phyloP scores from a whole-genome alignment of 2,329 filamentous ascomycete genomes.

The Leptosphaerulina australis region DNA sequence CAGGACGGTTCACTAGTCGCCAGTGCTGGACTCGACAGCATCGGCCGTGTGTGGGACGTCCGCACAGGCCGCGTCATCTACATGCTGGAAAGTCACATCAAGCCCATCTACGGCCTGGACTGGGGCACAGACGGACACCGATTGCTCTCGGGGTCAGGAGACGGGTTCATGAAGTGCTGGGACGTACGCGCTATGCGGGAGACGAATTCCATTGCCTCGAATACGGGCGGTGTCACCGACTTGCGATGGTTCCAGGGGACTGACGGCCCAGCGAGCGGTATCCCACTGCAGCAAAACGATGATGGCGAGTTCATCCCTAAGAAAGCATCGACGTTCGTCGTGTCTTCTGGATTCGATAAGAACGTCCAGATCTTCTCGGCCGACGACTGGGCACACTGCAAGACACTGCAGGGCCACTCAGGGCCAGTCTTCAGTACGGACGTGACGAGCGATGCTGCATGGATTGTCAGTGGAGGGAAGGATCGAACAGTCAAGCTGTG shows the following conservation, averaged over 20 bases:
- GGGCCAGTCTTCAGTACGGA: slow-evolving; percentile 92
- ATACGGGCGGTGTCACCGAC: slow-evolving; percentile 89
- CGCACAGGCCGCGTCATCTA: slow-evolving; percentile 92
- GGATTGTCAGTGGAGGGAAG: slow-evolving; percentile 93
- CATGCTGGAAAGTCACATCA: slow-evolving; percentile 91
- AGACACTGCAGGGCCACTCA: slow-evolving; percentile 86
- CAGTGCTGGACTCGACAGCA: slow-evolving; percentile 91
- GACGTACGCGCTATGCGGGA: slow-evolving; percentile 88
- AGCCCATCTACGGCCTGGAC: slow-evolving; percentile 90
- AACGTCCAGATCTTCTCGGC: slow-evolving; percentile 95
- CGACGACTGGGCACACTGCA: slow-evolving; percentile 91
- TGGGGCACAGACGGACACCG: slow-evolving; percentile 92
- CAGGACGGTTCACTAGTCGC: slow-evolving; percentile 87
- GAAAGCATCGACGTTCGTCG: slow-evolving; percentile 89
- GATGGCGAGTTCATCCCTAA: slow-evolving; percentile 71
- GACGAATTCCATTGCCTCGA: slow-evolving; percentile 84
- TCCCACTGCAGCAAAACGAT: slow-evolving; percentile 65
- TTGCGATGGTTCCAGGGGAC: slow-evolving; percentile 90
- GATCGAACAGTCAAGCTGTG: slow-evolving; percentile 96
- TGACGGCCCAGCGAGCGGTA: slow-evolving; percentile 72
- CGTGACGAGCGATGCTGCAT: slow-evolving; percentile 81
- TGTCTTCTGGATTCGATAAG: slow-evolving; percentile 89
- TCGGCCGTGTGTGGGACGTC: slow-evolving; percentile 94
- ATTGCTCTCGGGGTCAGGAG: slow-evolving; percentile 88
- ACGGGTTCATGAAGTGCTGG: slow-evolving; percentile 98